These are phyloP conservation scores for Pseudonitzschia delicatissima DNA, from an alignment of 108 stramenopile genomes.

Conservation along the genomic window DNA sequence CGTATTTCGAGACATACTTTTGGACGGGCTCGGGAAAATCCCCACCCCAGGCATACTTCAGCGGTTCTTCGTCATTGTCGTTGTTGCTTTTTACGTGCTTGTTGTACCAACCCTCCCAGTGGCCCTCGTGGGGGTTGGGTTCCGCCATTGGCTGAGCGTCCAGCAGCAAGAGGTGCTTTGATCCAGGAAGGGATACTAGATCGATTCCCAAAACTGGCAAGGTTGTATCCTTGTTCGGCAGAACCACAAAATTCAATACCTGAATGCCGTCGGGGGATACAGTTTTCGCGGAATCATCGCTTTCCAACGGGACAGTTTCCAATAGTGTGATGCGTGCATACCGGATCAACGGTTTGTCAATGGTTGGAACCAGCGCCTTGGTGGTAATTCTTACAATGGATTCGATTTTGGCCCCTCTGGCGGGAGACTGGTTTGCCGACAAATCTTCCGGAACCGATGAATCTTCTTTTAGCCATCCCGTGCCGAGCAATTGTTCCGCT, in stretches of 20 bases:
- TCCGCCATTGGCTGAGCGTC: slow-evolving; percentile 67
- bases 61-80: not conserved
- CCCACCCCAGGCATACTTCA: slow-evolving; percentile 71
- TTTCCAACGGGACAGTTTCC: slow-evolving; percentile 48
- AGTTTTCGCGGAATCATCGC: not conserved
- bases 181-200: slow-evolving; percentile 76
- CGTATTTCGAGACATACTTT: slow-evolving; percentile 67
- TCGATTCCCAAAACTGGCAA: slow-evolving; percentile 79
- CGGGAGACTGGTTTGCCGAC: slow-evolving; percentile 38
- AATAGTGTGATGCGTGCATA: slow-evolving; percentile 72
- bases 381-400: slow-evolving; percentile 34
- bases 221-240: slow-evolving; percentile 41
- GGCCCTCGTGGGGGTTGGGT: slow-evolving; percentile 34
- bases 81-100: slow-evolving; percentile 21
- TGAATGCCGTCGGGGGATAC: slow-evolving; percentile 51
- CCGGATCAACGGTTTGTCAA: slow-evolving; percentile 27
- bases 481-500: slow-evolving; percentile 31
- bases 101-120: slow-evolving; percentile 40
- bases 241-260: slow-evolving; percentile 76
- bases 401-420: slow-evolving; percentile 33
- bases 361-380: slow-evolving; percentile 23
- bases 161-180: slow-evolving; percentile 58
- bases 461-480: slow-evolving; percentile 15
- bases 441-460: slow-evolving; percentile 28
- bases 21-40: slow-evolving; percentile 67